Evolutionary conservation across 352 stramenopile species (phyloP), one percentile per base, ranked within the genome.

Genomic region (Globisporangium lucens): DNA sequence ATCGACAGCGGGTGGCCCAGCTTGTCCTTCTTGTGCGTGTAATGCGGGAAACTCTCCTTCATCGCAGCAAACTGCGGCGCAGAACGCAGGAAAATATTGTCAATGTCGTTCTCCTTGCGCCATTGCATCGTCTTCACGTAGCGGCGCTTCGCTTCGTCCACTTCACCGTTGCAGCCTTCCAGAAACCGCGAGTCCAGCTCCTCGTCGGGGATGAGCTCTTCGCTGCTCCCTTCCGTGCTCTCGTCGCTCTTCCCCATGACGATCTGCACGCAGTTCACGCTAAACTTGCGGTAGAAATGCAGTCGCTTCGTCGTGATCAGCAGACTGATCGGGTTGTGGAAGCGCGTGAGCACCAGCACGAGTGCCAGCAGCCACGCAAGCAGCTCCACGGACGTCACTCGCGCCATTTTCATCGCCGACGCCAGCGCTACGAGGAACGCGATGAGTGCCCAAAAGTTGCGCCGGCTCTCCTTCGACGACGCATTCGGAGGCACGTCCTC

Each of bases 61-160:
- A 93, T 90, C 24, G 75, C 69, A 4, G 66, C 74, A 58, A 89
- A 93, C 12, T 87, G 73, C 58, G 75, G 72, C 27, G 76, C 77
- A 12, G 79, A 79, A n/a, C 78, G 75, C 47, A 86, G 29, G 51
- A 93, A 75, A 66, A 91, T 86, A n/a, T 68, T 84, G 66, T 91
- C 83, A 20, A 93, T 80, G 29, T 87, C 76, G 33, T 91, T 77
- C 58, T 87, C 79, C 58, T 88, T 85, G 22, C 85, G 82, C 85
- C 85, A 93, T 29, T 79, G 75, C 63, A 87, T 71, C 15, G 80
- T 93, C 35, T 79, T 69, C 41, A 70, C 73, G 52, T 87, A 91
- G 8, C 83, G 82, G 9, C 79, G 74, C 68, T 89, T 89, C 8
- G 83, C 83, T 53, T 91, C 79, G 9, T 89, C 79, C 1, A 90